Conservation (phyloP, 495 filamentous ascomycete species). For the Saxophila tyrrhenica region DNA sequence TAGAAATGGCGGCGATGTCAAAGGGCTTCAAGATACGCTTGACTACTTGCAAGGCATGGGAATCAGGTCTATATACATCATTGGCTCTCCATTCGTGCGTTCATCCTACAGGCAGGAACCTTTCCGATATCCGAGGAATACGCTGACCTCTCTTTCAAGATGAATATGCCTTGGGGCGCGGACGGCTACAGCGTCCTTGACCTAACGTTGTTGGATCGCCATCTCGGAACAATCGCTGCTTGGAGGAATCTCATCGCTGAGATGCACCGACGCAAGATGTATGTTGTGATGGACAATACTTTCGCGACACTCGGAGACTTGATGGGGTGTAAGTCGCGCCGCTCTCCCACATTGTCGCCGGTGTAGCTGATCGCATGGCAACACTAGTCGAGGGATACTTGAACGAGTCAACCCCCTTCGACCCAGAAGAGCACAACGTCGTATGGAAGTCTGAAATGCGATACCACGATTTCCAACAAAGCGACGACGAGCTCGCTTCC, state of each 20-base stretch:
- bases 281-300: slow-evolving; percentile 61
- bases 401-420: slow-evolving; percentile 35
- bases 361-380: background rate
- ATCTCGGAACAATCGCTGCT: slow-evolving; percentile 49
- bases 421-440: slow-evolving; percentile 31
- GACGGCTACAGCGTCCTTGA: slow-evolving; percentile 57
- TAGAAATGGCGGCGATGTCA: slow-evolving; percentile 58
- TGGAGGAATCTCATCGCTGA: slow-evolving; percentile 55
- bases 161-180: slow-evolving; percentile 60
- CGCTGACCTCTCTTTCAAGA: slow-evolving; percentile 19
- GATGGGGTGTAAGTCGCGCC: slow-evolving; percentile 26
- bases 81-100: slow-evolving; percentile 48
- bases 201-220: slow-evolving; percentile 56
- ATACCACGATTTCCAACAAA: slow-evolving; percentile 49
- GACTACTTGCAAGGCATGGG: slow-evolving; percentile 68
- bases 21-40: slow-evolving; percentile 52
- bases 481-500: slow-evolving; percentile 44
- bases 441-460: slow-evolving; percentile 31
- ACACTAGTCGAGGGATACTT: slow-evolving; percentile 36
- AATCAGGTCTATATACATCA: slow-evolving; percentile 61
- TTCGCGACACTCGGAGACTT: slow-evolving; percentile 42
- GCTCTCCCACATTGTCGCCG: background rate
- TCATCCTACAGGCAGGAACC: slow-evolving; percentile 35
- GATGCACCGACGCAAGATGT: slow-evolving; percentile 60
- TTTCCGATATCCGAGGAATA: background rate